These are phyloP conservation scores for Neonectria punicea DNA, from an alignment of 2,329 filamentous ascomycete species.

Conservation along the genomic window DNA sequence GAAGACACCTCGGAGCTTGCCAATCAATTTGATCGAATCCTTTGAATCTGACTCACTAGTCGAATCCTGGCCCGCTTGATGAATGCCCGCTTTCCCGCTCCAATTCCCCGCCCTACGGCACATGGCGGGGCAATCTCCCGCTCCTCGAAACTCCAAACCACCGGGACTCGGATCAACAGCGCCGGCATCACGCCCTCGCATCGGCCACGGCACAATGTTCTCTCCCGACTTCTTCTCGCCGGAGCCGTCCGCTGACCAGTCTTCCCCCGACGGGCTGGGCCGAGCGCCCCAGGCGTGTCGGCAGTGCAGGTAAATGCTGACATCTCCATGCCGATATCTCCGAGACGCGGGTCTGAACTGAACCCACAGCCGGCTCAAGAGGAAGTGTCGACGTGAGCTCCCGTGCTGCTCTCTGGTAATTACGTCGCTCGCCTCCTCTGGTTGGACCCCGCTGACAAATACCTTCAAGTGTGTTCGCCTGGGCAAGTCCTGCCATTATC, in stretches of 20 bases:
- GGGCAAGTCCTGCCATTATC: slow-evolving; percentile 9
- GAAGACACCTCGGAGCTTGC: too few relatives aligned
- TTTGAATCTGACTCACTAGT: neutral
- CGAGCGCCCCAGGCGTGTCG: slow-evolving; percentile 6
- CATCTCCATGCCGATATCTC: neutral
- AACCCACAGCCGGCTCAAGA: neutral
- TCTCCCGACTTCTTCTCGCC: neutral
- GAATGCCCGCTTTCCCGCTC: slow-evolving; percentile 1
- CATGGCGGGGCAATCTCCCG: neutral
- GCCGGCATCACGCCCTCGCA: neutral
- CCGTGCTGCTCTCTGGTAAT: slow-evolving; percentile 1
- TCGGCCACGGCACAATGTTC: neutral
- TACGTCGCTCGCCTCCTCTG: neutral
- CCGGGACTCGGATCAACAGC: neutral
- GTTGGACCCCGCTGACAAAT: neutral
- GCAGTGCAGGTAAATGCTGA: slow-evolving; percentile 4
- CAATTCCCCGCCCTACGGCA: neutral
- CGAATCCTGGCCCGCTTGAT: too few relatives aligned
- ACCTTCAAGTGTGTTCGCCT: neutral
- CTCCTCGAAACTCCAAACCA: neutral
- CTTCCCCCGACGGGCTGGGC: neutral
- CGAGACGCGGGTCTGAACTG: neutral
- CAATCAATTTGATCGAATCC: too few relatives aligned
- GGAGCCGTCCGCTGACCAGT: neutral
- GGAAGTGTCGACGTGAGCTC: slow-evolving; percentile 10